These are phyloP conservation scores for Phaeosphaeriaceae sp. DNA, from an alignment of 2,329 filamentous ascomycete species.

Conservation along the genomic window DNA sequence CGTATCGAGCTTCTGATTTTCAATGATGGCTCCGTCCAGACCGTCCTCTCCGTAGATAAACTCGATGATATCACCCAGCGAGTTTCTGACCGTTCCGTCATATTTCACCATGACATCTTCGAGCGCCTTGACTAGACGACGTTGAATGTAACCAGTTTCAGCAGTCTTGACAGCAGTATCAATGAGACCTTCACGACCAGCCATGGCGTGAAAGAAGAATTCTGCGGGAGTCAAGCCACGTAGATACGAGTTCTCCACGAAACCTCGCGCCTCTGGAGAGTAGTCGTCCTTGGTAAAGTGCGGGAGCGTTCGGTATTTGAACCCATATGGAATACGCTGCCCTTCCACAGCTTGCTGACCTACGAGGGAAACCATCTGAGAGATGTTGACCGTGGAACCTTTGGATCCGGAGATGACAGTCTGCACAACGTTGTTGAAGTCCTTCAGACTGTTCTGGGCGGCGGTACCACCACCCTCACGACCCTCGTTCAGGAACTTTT, in stretches of 20 bases:
- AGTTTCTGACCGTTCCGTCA: slow-evolving; percentile 96
- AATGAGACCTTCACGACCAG: slow-evolving; percentile 98
- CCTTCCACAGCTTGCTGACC: slow-evolving; percentile 98
- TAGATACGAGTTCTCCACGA: slow-evolving; percentile 98
- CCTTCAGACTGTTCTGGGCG: slow-evolving; percentile 90
- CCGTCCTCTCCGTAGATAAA: slow-evolving; percentile 98
- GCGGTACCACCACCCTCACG: slow-evolving; percentile 95
- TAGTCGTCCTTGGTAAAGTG: slow-evolving; percentile 99
- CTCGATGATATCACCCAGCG: slow-evolving; percentile 92
- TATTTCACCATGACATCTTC: slow-evolving; percentile 98
- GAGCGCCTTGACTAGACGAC: slow-evolving; percentile 95
- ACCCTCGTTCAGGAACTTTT: slow-evolving; percentile 89
- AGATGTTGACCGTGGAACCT: slow-evolving; percentile 98
- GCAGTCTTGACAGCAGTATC: slow-evolving; percentile 99
- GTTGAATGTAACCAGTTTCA: slow-evolving; percentile 98
- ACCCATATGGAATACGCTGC: slow-evolving; percentile 98
- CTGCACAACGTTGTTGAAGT: slow-evolving; percentile 93
- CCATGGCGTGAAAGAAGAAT: slow-evolving; percentile 99
- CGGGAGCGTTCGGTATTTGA: slow-evolving; percentile 95
- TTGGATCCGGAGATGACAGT: slow-evolving; percentile 98
- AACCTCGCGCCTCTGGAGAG: slow-evolving; percentile 93
- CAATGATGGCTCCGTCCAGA: slow-evolving; percentile 89
- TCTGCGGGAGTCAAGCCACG: slow-evolving; percentile 93
- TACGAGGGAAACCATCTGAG: slow-evolving; percentile 98
- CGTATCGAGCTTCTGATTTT: slow-evolving; percentile 88